Base-by-base conservation (phyloP, 2,329 filamentous ascomycete genomes). In the Ascochyta clinopodiicola region DNA sequence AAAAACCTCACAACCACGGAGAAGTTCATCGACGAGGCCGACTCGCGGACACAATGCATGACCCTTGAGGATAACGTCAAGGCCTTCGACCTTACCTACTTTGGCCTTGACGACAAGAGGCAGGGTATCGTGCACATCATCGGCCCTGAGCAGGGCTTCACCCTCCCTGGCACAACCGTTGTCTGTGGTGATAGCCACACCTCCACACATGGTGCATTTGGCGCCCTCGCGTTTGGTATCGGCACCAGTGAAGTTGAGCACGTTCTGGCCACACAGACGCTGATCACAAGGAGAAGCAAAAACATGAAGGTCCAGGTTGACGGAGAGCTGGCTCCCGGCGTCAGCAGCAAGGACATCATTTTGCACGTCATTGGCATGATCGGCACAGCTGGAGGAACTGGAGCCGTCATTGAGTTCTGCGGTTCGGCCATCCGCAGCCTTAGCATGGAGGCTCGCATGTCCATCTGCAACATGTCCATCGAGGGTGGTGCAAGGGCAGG, bases 41-140 rank as follows among this genome's bases (percentile, higher is more conserved):
- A 98, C 77, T 97, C 93, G 58, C 87, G 93, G 71, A 85, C 91
- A 63, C 95, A 99, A 84, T 97, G 93, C 78, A 87, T 93, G 71
- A 98, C 95, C 36, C 87, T 99, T 60, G 95, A 99, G 81, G 89
- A 97, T 69, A 99, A 99, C 70, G 94, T 99, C 70, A 95, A 94
- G 80, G 91, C 94, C 63, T 98, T 97, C 75, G 92, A 91, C 71
- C 84, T 99, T 72, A 97, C 93, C 76, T 98, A 97, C 80, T 99
- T 99, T 74, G 95, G 95, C 59, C 88, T 99, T 61, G 91, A 89
- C 66, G 94, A 98, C 79, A 96, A 95, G 84, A 88, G 95, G 63
- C 95, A 99, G 80, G 95, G 95, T 64, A 99, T 99, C 69, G 95
- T 98, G 55, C 95, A 99, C 80, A 91, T 99, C 70, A 98, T 99